Evolutionary conservation across 2,329 filamentous ascomycete species (phyloP).

Genomic region (Parascedosporium putredinis): DNA sequence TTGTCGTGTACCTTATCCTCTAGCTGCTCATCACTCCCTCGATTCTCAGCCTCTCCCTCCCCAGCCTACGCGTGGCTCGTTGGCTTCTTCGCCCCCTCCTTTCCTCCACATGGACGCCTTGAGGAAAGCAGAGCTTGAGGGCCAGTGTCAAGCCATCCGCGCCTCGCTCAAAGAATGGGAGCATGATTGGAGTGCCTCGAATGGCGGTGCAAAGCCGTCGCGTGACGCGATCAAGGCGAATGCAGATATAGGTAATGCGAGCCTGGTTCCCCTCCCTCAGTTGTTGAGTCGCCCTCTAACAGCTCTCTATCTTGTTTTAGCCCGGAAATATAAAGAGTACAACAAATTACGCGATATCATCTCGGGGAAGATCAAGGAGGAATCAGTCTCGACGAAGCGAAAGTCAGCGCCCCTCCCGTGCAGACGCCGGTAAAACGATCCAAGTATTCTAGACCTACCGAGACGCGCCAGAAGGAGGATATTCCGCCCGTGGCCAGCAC

Average conservation of each 20-base stretch:
- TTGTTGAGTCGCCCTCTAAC: not conserved
- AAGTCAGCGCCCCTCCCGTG: conserved; percentile 23
- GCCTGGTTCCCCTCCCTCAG: conserved; percentile 1
- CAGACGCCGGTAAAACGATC: conserved; percentile 42
- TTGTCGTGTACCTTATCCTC: too few species aligned
- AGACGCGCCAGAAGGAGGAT: not conserved
- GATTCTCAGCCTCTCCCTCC: not conserved
- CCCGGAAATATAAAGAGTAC: conserved; percentile 72
- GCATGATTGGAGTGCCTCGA: conserved; percentile 48
- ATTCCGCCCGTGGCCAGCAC: conserved; percentile 31
- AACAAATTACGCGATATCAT: conserved; percentile 52
- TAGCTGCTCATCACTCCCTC: too few species aligned
- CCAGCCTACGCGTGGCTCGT: not conserved
- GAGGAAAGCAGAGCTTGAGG: conserved; percentile 34
- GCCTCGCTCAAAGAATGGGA: conserved; percentile 67
- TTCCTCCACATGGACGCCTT: conserved; percentile 33
- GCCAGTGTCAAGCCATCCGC: conserved; percentile 45
- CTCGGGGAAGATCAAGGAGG: conserved; percentile 38
- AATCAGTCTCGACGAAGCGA: conserved; percentile 29
- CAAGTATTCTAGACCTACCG: conserved; percentile 17
- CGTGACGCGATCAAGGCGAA: conserved; percentile 70
- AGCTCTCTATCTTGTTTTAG: not conserved
- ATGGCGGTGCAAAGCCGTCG: conserved; percentile 58
- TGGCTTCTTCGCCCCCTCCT: not conserved
- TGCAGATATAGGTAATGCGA: conserved; percentile 54